Evolutionary conservation across 768 basidiomycete genomes (phyloP), one percentile per base, ranked within the genome.

Genomic region (Trametes cinnabarina): DNA sequence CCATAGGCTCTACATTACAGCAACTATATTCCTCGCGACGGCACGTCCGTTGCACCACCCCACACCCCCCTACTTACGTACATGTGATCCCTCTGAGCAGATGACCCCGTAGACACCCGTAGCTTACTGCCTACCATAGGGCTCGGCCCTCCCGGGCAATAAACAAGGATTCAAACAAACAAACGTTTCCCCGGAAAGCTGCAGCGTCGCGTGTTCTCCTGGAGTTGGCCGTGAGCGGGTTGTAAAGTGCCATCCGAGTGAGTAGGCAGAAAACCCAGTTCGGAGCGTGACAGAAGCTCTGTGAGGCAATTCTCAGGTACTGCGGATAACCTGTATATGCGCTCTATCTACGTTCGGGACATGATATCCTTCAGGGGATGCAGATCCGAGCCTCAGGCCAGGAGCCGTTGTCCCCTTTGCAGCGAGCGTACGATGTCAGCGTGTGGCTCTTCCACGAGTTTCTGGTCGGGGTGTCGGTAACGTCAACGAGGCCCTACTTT

Each of bases 401-500:
- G 42, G 37, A 61, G 46, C 35, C 14, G 19, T 40, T 57, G 55
- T 19, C 44, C 46, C 25, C 46, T 19, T 41, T 58, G 66, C 25
- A 83, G 66, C 62, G 64, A 70, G 32, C 66, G 61, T 35, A 77
- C 54, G 51, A 79, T 80, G 61, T 81, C 83, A 40, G 71, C 58
- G 55, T 81, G 77, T 22, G 86, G 71, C 64, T 86, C 82, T 60
- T 70, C 66, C 39, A 85, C 77, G 44, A 86, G 74, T 54, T 81
- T 80, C 86, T 86, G 64, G n/a, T 41, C 37, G 23, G 51, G 39
- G 34, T 34, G 30, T 44, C 22, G 51, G 48, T 57, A 51, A 51
- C 20, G 55, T 66, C 61, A 17, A 26, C 34, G 15, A 11, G n/a
- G 42, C 40, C 9, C 47, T 46, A 30, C n/a, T n/a, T n/a, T n/a